phyloP scores from a whole-genome alignment of 2,329 filamentous ascomycete species.

The Apiospora saccharicola region DNA sequence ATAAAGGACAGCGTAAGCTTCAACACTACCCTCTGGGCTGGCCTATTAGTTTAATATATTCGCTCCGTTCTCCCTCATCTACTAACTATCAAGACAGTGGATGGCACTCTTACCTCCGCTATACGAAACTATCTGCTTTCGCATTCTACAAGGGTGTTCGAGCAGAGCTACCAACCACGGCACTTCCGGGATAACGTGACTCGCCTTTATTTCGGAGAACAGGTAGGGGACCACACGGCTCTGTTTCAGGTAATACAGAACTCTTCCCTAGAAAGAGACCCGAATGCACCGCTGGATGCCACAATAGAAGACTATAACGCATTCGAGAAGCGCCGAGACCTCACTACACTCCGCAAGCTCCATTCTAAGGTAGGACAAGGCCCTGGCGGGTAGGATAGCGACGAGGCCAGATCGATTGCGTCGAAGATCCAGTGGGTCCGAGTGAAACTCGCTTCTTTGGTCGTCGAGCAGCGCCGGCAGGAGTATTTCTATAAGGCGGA shows the following conservation, averaged over 20 bases:
- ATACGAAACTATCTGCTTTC: background rate
- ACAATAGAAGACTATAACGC: background rate
- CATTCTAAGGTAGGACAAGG: background rate
- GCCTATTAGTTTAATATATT: background rate
- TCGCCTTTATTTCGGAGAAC: background rate
- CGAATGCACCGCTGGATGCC: background rate
- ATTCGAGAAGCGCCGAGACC: constrained; percentile 1
- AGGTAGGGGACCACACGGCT: background rate
- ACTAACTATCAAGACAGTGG: background rate
- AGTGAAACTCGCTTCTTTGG: background rate
- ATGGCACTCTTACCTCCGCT: constrained; percentile 1
- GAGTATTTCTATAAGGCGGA: background rate
- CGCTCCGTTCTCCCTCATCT: background rate
- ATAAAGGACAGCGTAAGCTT: background rate
- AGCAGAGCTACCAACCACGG: constrained; percentile 1
- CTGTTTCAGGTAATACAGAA: background rate
- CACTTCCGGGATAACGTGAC: background rate
- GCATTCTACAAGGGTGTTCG: background rate
- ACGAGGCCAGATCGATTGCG: constrained; percentile 1
- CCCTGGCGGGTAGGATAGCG: background rate
- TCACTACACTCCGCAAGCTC: background rate
- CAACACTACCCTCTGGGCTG: background rate
- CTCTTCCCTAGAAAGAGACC: background rate
- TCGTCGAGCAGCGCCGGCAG: background rate
- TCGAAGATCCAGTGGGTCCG: background rate